Conservation (phyloP, 768 basidiomycete genomes). For the Amylocystis lapponica region DNA sequence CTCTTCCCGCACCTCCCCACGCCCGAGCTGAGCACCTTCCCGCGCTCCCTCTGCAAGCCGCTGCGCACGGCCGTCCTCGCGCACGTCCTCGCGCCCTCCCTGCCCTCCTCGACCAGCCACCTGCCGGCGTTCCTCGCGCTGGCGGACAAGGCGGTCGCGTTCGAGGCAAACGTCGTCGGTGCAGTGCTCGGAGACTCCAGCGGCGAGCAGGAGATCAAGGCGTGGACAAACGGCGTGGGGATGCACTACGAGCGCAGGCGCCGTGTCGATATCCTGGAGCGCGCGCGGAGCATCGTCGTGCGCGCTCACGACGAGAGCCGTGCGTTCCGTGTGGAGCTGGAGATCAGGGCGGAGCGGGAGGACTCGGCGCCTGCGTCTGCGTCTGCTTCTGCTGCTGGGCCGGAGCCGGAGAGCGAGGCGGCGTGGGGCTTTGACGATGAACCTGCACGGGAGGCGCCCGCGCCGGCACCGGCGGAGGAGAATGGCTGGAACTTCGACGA, state of each 20-base stretch:
- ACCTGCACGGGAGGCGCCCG: constrained; percentile 20
- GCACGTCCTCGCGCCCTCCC: constrained; percentile 58
- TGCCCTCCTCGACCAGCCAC: constrained; percentile 57
- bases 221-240: constrained; percentile 65
- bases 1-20: constrained; percentile 54
- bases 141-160: constrained; percentile 49
- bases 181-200: constrained; percentile 42
- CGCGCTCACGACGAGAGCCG: constrained; percentile 30
- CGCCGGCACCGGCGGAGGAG: constrained; percentile 12
- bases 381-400: constrained; percentile 1
- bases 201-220: constrained; percentile 49
- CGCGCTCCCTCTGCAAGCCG: constrained; percentile 55
- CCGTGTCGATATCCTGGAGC: constrained; percentile 58
- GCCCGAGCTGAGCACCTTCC: constrained; percentile 39
- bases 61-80: constrained; percentile 56
- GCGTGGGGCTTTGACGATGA: constrained; percentile 45
- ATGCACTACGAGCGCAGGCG: constrained; percentile 77
- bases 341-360: not conserved
- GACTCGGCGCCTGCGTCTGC: not conserved
- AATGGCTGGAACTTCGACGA: constrained; percentile 36
- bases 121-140: constrained; percentile 61
- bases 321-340: constrained; percentile 31
- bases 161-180: constrained; percentile 56
- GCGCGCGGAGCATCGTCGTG: constrained; percentile 52
- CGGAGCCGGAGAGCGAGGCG: constrained; percentile 23